A percentile compares a stretch with the other conserved stretches of the same genome.
These are phyloP conservation scores for Botrytis squamosa DNA, from an alignment of 2,329 filamentous ascomycete species.

Conservation along the genomic window DNA sequence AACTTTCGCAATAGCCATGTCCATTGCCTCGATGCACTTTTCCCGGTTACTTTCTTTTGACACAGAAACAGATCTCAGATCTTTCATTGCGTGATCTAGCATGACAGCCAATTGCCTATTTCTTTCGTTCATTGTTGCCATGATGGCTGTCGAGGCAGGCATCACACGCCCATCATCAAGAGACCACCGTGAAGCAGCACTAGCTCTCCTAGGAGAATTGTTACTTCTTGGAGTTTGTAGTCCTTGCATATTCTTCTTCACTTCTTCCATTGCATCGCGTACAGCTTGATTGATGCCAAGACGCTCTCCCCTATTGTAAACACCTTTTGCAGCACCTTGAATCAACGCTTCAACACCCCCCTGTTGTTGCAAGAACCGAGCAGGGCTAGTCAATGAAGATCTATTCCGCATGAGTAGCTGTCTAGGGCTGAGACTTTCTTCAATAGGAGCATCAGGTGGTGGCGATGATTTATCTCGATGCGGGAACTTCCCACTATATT, in stretches of 20 bases:
- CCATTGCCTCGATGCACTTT: slow-evolving; percentile 51
- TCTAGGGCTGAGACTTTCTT: slow-evolving; percentile 31
- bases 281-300: slow-evolving; percentile 79
- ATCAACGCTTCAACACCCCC: slow-evolving; percentile 67
- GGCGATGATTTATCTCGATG: slow-evolving; percentile 32
- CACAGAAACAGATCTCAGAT: slow-evolving; percentile 60
- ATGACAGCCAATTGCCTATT: slow-evolving; percentile 67
- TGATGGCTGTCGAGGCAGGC: slow-evolving; percentile 39
- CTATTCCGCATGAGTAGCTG: slow-evolving; percentile 31
- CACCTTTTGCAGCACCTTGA: slow-evolving; percentile 72
- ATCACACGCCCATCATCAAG: slow-evolving; percentile 36
- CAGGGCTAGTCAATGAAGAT: slow-evolving; percentile 38
- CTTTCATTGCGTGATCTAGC: slow-evolving; percentile 64
- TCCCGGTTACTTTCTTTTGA: slow-evolving; percentile 46
- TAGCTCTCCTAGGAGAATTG: slow-evolving; percentile 33
- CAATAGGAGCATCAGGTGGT: slow-evolving; percentile 35
- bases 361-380: slow-evolving; percentile 47
- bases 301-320: slow-evolving; percentile 70
- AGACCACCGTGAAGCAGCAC: slow-evolving; percentile 35
- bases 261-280: slow-evolving; percentile 77
- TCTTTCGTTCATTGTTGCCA: slow-evolving; percentile 58
- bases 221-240: slow-evolving; percentile 57
- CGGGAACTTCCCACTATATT: slow-evolving; percentile 64
- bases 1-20: slow-evolving; percentile 60
- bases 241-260: slow-evolving; percentile 70